These are phyloP conservation scores for Backusella luteola DNA, from an alignment of 192 early-diverging fungal species.

Conservation along the genomic window DNA sequence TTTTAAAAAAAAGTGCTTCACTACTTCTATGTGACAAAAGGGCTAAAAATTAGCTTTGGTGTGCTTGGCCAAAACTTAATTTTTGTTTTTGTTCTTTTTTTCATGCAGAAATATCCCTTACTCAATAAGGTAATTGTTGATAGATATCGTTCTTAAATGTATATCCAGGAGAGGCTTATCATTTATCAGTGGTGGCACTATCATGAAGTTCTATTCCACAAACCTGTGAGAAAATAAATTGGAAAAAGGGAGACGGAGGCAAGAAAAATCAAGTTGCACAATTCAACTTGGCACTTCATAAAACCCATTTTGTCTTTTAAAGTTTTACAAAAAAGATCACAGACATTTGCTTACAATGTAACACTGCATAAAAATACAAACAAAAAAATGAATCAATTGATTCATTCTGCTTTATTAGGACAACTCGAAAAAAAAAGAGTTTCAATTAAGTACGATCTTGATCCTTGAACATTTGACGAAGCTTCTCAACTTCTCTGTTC, in stretches of 20 bases:
- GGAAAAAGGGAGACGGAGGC: background rate
- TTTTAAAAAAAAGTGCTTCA: no score
- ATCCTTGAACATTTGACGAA: conserved; percentile 39
- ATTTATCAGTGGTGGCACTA: background rate
- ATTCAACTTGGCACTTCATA: background rate
- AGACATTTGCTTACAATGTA: background rate
- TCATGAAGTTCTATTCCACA: background rate
- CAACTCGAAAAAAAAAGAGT: background rate
- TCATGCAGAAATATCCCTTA: background rate
- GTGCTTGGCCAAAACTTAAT: background rate
- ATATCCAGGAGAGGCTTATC: background rate
- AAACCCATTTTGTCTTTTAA: background rate
- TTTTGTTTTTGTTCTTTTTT: background rate
- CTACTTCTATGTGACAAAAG: no score
- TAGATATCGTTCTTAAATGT: background rate
- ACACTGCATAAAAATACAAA: conserved; percentile 3
- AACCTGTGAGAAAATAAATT: background rate
- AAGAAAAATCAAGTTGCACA: background rate
- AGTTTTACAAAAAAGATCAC: background rate
- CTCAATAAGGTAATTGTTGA: background rate
- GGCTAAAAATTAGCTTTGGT: background rate
- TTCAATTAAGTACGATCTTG: conserved; percentile 26
- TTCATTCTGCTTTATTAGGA: background rate
- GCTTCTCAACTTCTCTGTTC: conserved; percentile 58
- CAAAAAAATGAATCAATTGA: background rate